phyloP scores from a whole-genome alignment of 202 grass and related monocot genomes.

The Hordeum pubiflorum region DNA sequence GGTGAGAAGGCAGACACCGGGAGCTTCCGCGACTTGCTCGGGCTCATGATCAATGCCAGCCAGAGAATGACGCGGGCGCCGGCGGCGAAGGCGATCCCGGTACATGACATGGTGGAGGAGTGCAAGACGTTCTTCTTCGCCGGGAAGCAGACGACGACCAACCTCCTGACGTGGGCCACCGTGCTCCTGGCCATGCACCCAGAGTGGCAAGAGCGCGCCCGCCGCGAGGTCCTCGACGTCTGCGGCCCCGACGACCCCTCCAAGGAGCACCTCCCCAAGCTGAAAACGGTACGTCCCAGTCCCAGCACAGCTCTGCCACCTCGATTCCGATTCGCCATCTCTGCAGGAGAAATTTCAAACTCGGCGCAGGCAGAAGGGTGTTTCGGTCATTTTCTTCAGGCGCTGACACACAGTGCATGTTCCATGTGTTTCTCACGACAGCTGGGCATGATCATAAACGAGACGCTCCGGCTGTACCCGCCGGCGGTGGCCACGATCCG shows the following conservation, averaged over 20 bases:
- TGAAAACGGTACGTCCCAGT: slow-evolving; percentile 56
- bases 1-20: neutral
- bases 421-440: slow-evolving; percentile 9
- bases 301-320: neutral
- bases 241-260: slow-evolving; percentile 51
- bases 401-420: neutral
- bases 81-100: slow-evolving; percentile 28
- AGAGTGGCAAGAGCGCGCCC: slow-evolving; percentile 75
- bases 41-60: slow-evolving; percentile 65
- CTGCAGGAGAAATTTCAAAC: neutral
- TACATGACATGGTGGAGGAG: slow-evolving; percentile 79
- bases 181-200: slow-evolving; percentile 98
- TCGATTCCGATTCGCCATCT: neutral
- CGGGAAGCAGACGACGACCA: slow-evolving; percentile 91
- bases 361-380: neutral
- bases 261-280: slow-evolving; percentile 65
- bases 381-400: neutral
- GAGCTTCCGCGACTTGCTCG: slow-evolving; percentile 50
- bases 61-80: neutral
- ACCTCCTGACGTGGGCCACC: slow-evolving; percentile 75
- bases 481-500: slow-evolving; percentile 79
- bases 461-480: slow-evolving; percentile 68
- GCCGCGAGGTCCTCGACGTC: slow-evolving; percentile 54
- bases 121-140: slow-evolving; percentile 99
- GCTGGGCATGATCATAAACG: slow-evolving; percentile 77